phyloP scores from a whole-genome alignment of 1,284 basidiomycete genomes.

The Ceratobasidium sp. region DNA sequence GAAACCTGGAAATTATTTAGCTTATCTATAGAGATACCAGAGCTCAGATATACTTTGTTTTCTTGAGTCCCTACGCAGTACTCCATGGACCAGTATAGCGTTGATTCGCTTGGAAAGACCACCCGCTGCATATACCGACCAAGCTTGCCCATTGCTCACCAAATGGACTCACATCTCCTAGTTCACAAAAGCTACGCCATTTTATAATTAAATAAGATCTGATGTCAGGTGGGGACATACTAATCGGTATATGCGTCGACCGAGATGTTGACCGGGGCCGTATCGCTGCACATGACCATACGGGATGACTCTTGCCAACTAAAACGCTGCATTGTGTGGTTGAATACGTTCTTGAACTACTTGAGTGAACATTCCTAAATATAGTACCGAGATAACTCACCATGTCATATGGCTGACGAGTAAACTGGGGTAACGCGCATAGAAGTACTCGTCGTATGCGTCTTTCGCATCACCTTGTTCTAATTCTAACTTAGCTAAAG shows the following conservation, averaged over 20 bases:
- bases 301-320: constrained; percentile 5
- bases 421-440: neutral
- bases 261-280: constrained; percentile 17
- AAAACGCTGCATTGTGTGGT: constrained; percentile 32
- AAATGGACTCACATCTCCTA: constrained; percentile 38
- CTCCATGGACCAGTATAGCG: constrained; percentile 50
- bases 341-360: constrained; percentile 31
- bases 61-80: constrained; percentile 45
- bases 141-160: constrained; percentile 47
- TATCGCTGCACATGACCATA: constrained; percentile 17
- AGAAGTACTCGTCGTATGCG: no score
- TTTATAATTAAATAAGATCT: neutral
- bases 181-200: constrained; percentile 20
- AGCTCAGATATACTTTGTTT: no score
- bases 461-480: constrained; percentile 16
- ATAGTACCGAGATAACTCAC: neutral
- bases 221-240: constrained; percentile 6
- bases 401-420: neutral
- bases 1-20: constrained; percentile 7
- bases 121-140: constrained; percentile 41
- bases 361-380: neutral
- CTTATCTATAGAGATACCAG: no score
- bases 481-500: neutral
- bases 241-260: constrained; percentile 18
- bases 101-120: constrained; percentile 45